Conservation (phyloP, 176 grass and related monocot species). For the Cenchrus americanus region DNA sequence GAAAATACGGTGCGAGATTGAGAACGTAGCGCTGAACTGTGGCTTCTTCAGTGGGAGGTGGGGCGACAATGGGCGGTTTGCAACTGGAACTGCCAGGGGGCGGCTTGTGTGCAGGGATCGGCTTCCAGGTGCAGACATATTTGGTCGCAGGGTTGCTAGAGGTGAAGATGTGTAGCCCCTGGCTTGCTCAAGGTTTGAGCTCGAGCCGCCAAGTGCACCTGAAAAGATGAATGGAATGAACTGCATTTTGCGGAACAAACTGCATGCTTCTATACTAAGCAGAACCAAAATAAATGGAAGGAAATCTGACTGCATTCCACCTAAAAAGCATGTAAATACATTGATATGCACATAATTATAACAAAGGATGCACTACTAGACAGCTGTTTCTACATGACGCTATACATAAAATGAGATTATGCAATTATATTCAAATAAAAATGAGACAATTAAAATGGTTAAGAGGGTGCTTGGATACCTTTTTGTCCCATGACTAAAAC, state of each 20-base stretch:
- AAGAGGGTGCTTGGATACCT: no score
- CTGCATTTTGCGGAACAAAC: background rate
- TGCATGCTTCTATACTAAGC: background rate
- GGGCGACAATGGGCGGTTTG: constrained; percentile 78
- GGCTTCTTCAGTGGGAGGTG: constrained; percentile 90
- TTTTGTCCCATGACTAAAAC: no score
- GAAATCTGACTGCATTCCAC: background rate
- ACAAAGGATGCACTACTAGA: background rate
- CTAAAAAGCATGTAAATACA: background rate
- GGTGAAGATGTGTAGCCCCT: constrained; percentile 35
- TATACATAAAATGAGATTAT: background rate
- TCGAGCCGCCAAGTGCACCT: constrained; percentile 44
- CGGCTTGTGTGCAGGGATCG: constrained; percentile 52
- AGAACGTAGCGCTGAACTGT: constrained; percentile 68
- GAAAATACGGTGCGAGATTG: constrained; percentile 86
- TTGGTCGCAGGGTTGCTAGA: constrained; percentile 26
- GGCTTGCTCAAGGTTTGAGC: constrained; percentile 42
- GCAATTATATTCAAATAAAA: background rate
- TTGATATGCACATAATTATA: background rate
- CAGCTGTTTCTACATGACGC: background rate
- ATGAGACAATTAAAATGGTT: background rate
- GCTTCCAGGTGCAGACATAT: constrained; percentile 28
- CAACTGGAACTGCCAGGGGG: constrained; percentile 41
- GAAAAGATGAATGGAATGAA: constrained; percentile 36
- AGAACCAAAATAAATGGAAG: background rate